Evolutionary conservation across 2,329 filamentous ascomycete genomes (phyloP), one percentile per base, ranked within the genome.

Genomic region (Juglanconis juglandina): DNA sequence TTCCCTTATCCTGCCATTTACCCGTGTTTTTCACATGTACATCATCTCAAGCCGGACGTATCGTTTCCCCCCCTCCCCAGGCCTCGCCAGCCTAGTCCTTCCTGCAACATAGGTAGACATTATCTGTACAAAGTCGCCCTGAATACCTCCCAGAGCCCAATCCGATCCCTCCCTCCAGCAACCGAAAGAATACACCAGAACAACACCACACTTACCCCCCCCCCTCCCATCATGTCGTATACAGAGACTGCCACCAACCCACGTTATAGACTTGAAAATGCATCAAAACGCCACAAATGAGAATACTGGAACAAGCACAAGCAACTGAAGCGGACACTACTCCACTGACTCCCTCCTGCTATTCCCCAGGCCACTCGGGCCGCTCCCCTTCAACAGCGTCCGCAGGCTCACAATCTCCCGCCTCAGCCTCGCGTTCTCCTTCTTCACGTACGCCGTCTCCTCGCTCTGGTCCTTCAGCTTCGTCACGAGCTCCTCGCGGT

Each of bases 381-480:
- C 56, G 37, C 48, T 64, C 33, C 76, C 77, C 72, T 80, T 84
- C 59, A 85, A 68, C 65, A 83, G 69, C 52, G 85, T 79, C 68
- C 84, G 79, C 67, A 90, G 76, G 55, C 90, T 91, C 39, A 89
- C 84, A 69, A 93, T 87, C 77, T 96, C 92, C 67, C 92, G 82
- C 78, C 89, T 92, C 68, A 97, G 75, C 64, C 91, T 81, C 59
- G 88, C 85, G 71, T 96, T 96, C 73, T 98, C 94, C 75, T 91
- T 92, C 77, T 91, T 92, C 65, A 92, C 75, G 66, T 86, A 83
- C 33, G 86, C 87, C 59, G 87, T 84, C 75, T 97, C 93, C 63
- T 96, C 92, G 66, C 89, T 82, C 55, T 85, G 82, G 65, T 92
- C 90, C 66, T 84, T 88, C 62, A 96, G 72, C 70, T 87, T 86